phyloP scores from a whole-genome alignment of 2,329 filamentous ascomycete genomes.

The Aspergillus piperis region DNA sequence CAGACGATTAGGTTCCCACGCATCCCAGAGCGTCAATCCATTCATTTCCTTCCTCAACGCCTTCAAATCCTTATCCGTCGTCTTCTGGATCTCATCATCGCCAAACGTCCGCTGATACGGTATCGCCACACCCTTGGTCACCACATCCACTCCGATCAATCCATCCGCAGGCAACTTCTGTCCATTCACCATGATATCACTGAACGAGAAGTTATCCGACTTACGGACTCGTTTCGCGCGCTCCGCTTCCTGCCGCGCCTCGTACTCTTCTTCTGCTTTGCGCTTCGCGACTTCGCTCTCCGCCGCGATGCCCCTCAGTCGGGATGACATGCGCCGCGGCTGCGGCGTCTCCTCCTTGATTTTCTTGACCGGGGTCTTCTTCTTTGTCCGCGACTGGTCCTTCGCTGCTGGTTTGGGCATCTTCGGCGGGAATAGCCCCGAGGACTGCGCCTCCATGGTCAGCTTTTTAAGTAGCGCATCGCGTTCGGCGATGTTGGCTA shows the following conservation, averaged over 20 bases:
- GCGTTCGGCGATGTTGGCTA: conserved; percentile 85
- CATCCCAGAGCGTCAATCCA: conserved; percentile 75
- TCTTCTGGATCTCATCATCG: conserved; percentile 78
- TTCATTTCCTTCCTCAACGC: conserved; percentile 75
- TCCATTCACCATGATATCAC: conserved; percentile 77
- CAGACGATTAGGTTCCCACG: conserved; percentile 76
- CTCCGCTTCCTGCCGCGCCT: conserved; percentile 58
- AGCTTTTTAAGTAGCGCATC: conserved; percentile 79
- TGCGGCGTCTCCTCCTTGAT: conserved; percentile 62
- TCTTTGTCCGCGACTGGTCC: conserved; percentile 52
- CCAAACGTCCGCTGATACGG: conserved; percentile 84
- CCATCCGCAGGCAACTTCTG: conserved; percentile 69
- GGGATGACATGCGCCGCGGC: conserved; percentile 63
- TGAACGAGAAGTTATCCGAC: conserved; percentile 69
- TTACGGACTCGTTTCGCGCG: conserved; percentile 64
- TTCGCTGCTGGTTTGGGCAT: conserved; percentile 52
- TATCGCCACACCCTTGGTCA: conserved; percentile 66
- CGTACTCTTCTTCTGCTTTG: conserved; percentile 66
- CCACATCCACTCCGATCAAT: conserved; percentile 63
- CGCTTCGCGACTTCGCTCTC: conserved; percentile 68
- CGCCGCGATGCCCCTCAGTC: conserved; percentile 63
- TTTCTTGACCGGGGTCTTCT: conserved; percentile 49
- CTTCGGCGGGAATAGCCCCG: conserved; percentile 64
- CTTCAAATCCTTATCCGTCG: conserved; percentile 73
- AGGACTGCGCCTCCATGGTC: conserved; percentile 65